Conservation (phyloP, 495 filamentous ascomycete genomes). For the Cairneyella variabilis region DNA sequence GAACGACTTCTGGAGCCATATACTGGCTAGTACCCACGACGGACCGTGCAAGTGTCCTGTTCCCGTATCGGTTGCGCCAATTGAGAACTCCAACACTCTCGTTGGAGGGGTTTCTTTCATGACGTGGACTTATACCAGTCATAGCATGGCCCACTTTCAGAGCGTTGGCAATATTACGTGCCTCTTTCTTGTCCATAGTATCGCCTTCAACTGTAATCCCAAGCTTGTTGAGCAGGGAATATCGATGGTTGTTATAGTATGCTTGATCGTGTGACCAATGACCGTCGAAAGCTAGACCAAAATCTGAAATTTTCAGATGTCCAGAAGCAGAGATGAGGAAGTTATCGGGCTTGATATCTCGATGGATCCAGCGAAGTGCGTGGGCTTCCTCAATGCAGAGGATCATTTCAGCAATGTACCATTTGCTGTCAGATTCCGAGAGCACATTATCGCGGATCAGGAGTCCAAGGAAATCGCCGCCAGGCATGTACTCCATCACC, state of each 20-base stretch:
- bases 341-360: slow-evolving; percentile 96
- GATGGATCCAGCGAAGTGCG: slow-evolving; percentile 81
- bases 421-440: slow-evolving; percentile 70
- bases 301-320: slow-evolving; percentile 93
- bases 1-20: slow-evolving; percentile 92
- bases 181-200: slow-evolving; percentile 57
- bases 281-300: slow-evolving; percentile 90
- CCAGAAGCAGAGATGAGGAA: slow-evolving; percentile 85
- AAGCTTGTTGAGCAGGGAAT: slow-evolving; percentile 69
- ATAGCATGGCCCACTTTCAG: slow-evolving; percentile 45
- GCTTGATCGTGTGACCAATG: slow-evolving; percentile 88
- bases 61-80: slow-evolving; percentile 74
- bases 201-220: slow-evolving; percentile 76
- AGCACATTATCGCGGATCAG: slow-evolving; percentile 79
- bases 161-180: slow-evolving; percentile 38
- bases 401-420: slow-evolving; percentile 94
- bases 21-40: slow-evolving; percentile 97
- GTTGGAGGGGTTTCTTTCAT: slow-evolving; percentile 32
- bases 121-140: slow-evolving; percentile 44
- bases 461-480: slow-evolving; percentile 86
- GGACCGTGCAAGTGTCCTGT: slow-evolving; percentile 70
- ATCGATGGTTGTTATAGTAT: slow-evolving; percentile 79
- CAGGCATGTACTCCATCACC: slow-evolving; percentile 97
- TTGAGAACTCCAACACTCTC: slow-evolving; percentile 55
- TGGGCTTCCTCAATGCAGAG: slow-evolving; percentile 92